Percentiles rank a stretch among this genome's conserved stretches.
These are phyloP conservation scores for Ophiostoma montium DNA, from an alignment of 2,329 filamentous ascomycete species.

Conservation along the genomic window DNA sequence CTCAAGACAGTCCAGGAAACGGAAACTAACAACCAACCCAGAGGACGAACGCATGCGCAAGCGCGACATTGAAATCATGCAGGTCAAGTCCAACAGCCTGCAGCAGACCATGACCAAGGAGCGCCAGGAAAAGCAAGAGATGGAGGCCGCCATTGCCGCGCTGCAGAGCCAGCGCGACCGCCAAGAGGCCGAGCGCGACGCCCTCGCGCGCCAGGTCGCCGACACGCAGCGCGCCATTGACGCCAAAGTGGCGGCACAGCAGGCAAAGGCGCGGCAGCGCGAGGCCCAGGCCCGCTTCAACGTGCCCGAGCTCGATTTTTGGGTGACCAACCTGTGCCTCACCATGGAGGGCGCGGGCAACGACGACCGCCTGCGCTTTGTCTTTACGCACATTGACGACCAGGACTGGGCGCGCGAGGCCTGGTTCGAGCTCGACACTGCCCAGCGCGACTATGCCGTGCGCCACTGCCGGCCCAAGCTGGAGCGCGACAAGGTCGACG, in stretches of 20 bases:
- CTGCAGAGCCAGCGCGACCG: slow-evolving; percentile 46
- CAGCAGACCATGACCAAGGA: slow-evolving; percentile 65
- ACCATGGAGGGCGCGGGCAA: slow-evolving; percentile 78
- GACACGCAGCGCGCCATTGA: slow-evolving; percentile 59
- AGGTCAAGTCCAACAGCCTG: slow-evolving; percentile 55
- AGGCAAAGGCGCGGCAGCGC: slow-evolving; percentile 56
- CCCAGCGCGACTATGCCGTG: slow-evolving; percentile 72
- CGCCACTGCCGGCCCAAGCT: slow-evolving; percentile 69
- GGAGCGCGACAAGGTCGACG: slow-evolving; percentile 62
- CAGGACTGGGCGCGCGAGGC: slow-evolving; percentile 78
- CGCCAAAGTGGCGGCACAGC: slow-evolving; percentile 54
- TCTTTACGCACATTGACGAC: slow-evolving; percentile 78
- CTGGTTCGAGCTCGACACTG: slow-evolving; percentile 83
- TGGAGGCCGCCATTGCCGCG: slow-evolving; percentile 46
- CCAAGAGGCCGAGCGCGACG: slow-evolving; percentile 42
- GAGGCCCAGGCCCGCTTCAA: slow-evolving; percentile 81
- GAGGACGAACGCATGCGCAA: slow-evolving; percentile 87
- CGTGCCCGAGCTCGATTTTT: slow-evolving; percentile 86
- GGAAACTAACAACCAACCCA: slow-evolving; percentile 22
- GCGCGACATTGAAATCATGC: slow-evolving; percentile 71
- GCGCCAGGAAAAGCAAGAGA: slow-evolving; percentile 61
- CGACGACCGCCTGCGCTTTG: slow-evolving; percentile 76
- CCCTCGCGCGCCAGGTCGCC: slow-evolving; percentile 45
- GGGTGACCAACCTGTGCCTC: slow-evolving; percentile 81
- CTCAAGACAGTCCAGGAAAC: not conserved